These are phyloP conservation scores for Candida peoriensis DNA, from an alignment of 805 yeast species.

Conservation along the genomic window DNA sequence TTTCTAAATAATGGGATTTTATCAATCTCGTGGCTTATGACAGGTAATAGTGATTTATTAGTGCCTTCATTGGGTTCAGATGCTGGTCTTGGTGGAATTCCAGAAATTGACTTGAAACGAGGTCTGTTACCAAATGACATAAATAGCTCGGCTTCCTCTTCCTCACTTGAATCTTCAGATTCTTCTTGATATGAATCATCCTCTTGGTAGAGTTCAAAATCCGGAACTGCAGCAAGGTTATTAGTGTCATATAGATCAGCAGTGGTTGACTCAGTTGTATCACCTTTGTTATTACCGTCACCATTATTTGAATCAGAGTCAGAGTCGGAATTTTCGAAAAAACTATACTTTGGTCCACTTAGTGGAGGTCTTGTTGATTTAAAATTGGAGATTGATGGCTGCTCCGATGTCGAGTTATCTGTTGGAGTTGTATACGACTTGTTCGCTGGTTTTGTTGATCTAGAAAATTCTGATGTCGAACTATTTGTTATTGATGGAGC, in stretches of 20 bases:
- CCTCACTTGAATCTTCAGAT: constrained; percentile 1
- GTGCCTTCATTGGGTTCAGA: constrained; percentile 18
- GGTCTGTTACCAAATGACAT: constrained; percentile 8
- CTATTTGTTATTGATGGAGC: constrained; percentile 1
- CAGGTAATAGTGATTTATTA: neutral
- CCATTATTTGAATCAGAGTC: constrained; percentile 7
- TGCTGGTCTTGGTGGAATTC: constrained; percentile 13
- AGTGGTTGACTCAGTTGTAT: neutral
- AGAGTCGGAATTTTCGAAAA: constrained; percentile 18
- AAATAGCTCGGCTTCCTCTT: constrained; percentile 5
- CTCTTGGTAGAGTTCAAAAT: constrained; percentile 6
- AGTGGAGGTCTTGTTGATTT: constrained; percentile 3
- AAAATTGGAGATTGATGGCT: neutral
- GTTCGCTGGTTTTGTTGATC: neutral
- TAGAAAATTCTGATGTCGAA: neutral
- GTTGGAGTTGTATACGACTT: neutral
- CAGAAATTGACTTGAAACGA: constrained; percentile 21
- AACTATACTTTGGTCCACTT: constrained; percentile 21
- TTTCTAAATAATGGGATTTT: neutral
- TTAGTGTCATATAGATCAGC: neutral
- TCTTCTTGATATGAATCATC: neutral
- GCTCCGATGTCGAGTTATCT: neutral
- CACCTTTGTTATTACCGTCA: too few species aligned
- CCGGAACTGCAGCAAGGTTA: constrained; percentile 34
- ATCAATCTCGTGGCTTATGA: neutral